phyloP scores from a whole-genome alignment of 306 rosid genomes.

The Dryas octopetala region DNA sequence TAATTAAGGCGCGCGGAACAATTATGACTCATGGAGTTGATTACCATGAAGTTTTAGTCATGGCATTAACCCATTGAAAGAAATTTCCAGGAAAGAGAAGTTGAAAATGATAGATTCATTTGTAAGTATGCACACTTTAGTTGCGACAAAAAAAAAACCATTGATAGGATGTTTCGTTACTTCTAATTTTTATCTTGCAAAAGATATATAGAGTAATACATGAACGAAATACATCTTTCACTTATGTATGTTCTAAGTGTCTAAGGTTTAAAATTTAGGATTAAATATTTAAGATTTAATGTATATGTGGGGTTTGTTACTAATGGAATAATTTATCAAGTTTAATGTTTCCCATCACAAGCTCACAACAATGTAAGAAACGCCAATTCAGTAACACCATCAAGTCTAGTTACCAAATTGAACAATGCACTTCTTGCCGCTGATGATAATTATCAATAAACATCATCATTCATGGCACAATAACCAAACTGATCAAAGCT shows the following conservation, averaged over 20 bases:
- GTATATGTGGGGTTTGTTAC: background rate
- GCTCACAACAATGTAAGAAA: background rate
- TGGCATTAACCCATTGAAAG: background rate
- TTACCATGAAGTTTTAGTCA: background rate
- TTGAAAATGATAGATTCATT: slow-evolving; percentile 1
- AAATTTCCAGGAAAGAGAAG: slow-evolving; percentile 13
- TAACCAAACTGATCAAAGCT: background rate
- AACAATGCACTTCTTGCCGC: background rate
- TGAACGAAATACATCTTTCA: too few relatives aligned
- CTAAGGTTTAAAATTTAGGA: background rate
- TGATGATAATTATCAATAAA: background rate
- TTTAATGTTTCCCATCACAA: background rate
- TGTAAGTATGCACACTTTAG: too few relatives aligned
- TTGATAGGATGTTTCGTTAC: background rate
- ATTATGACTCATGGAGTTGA: background rate
- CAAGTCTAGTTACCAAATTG: too few relatives aligned
- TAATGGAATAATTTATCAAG: background rate
- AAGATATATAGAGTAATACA: too few relatives aligned
- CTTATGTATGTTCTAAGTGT: background rate
- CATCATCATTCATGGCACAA: background rate
- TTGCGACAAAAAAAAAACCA: too few relatives aligned
- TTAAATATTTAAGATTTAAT: too few relatives aligned
- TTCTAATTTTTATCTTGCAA: background rate
- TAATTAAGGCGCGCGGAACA: background rate
- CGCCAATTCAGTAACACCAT: background rate